Conservation (phyloP, 371 early-diverging fungal genomes). For the Mucor indicus region DNA sequence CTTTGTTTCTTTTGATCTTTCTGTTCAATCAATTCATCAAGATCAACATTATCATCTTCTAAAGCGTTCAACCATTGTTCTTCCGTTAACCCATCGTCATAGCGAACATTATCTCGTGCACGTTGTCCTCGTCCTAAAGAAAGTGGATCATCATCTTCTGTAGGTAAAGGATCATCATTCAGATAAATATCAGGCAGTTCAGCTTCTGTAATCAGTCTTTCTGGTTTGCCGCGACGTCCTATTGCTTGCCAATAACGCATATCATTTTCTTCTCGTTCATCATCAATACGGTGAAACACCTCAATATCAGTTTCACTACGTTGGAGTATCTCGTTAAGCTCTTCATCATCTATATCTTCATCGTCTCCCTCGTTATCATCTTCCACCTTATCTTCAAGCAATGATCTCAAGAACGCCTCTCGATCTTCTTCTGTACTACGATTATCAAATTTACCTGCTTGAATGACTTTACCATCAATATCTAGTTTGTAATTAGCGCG, state of each 20-base stretch:
- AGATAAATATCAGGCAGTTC: slow-evolving; percentile 87
- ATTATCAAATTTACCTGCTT: slow-evolving; percentile 98
- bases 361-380: slow-evolving; percentile 69
- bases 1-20: slow-evolving; percentile 25
- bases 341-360: slow-evolving; percentile 68
- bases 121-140: slow-evolving; percentile 65
- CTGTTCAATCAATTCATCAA: slow-evolving; percentile 55
- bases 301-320: slow-evolving; percentile 36
- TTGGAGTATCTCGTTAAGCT: slow-evolving; percentile 53
- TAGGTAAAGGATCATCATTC: slow-evolving; percentile 54
- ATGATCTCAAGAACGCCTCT: slow-evolving; percentile 78
- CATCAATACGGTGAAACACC: slow-evolving; percentile 38
- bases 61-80: slow-evolving; percentile 81
- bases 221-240: slow-evolving; percentile 47
- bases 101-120: slow-evolving; percentile 65
- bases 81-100: slow-evolving; percentile 93
- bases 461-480: slow-evolving; percentile 98
- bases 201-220: slow-evolving; percentile 76
- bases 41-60: slow-evolving; percentile 61
- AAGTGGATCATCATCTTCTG: slow-evolving; percentile 44
- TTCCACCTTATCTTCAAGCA: slow-evolving; percentile 67
- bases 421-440: slow-evolving; percentile 93
- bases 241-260: slow-evolving; percentile 24
- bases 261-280: slow-evolving; percentile 40
- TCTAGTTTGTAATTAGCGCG: slow-evolving; percentile 95